phyloP scores from a whole-genome alignment of 2,329 filamentous ascomycete genomes.

The Diaporthe aspalathi region DNA sequence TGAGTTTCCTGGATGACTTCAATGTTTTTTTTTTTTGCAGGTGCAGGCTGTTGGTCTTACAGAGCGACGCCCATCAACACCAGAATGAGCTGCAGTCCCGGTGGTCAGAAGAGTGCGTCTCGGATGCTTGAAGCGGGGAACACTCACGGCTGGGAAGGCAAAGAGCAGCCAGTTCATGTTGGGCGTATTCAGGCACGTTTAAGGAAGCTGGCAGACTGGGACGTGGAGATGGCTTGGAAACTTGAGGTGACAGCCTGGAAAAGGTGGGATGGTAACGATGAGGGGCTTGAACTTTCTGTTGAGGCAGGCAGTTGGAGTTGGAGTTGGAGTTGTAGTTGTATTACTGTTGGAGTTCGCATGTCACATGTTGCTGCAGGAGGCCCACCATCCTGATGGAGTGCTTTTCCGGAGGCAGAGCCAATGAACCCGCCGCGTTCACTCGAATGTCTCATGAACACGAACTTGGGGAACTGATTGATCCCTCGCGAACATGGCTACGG shows the following conservation, averaged over 20 bases:
- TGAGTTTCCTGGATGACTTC: neutral
- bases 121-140: neutral
- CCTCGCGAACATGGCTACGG: neutral
- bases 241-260: neutral
- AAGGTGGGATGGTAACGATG: neutral
- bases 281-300: slow-evolving; percentile 15
- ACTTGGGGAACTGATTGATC: neutral
- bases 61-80: slow-evolving; percentile 43
- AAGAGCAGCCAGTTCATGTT: slow-evolving; percentile 25
- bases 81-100: slow-evolving; percentile 40
- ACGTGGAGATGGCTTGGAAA: neutral
- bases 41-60: slow-evolving; percentile 22
- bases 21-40: too few species aligned
- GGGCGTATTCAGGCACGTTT: neutral
- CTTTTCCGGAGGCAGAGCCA: slow-evolving; percentile 4
- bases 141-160: slow-evolving; percentile 23
- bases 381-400: neutral
- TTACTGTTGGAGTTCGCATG: neutral
- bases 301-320: too few species aligned
- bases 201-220: neutral
- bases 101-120: neutral
- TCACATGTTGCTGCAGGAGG: slow-evolving; percentile 24
- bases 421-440: neutral
- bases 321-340: neutral
- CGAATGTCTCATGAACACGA: neutral